Evolutionary conservation across 352 stramenopile species (phyloP), one percentile per base, ranked within the genome.

Genomic region (Phytophthora lateralis): DNA sequence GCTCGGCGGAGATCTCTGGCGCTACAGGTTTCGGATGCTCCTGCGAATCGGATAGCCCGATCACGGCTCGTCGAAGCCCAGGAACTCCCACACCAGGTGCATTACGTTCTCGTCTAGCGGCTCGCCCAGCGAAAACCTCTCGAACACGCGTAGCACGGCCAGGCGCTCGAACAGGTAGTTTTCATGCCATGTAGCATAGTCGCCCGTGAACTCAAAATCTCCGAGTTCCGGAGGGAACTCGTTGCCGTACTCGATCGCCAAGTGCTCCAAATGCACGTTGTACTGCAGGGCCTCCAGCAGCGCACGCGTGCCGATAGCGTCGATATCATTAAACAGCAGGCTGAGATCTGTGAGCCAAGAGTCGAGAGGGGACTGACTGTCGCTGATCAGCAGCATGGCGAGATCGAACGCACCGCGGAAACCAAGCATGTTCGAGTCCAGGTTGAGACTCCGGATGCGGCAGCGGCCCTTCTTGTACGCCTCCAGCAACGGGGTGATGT

Each of bases 361-460:
- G 29, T 54, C 69, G 15, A 73, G 55, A 12, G 67, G 60, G 26
- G 71, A 66, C 58, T 83, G 64, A 42, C 68, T 76, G 50, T 83
- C 71, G 44, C 73, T 80, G 63, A 84, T 84, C 32, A 84, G 58
- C 47, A 84, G 54, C 75, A 84, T 81, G n/a, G 75, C 75, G 21
- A 84, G 66, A 51, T 84, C 75, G 57, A 84, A 81, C 3, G 75
- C 72, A n/a, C 75, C 75, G 38, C 73, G 72, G 59, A 84, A 84
- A 27, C 75, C 75, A 27, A 84, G 69, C 50, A 82, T 75, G 54
- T 84, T 84, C 42, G 72, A 81, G 63, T 84, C 75, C 27, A 84
- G 47, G 55, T 81, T 82, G 26, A 84, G 69, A 30, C 43, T 66
- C 30, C 73, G 71, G 26, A 84, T 78, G 24, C 73, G 72, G 44